phyloP scores from a whole-genome alignment of 1,284 basidiomycete species.

The Trichosporon coremiiforme region DNA sequence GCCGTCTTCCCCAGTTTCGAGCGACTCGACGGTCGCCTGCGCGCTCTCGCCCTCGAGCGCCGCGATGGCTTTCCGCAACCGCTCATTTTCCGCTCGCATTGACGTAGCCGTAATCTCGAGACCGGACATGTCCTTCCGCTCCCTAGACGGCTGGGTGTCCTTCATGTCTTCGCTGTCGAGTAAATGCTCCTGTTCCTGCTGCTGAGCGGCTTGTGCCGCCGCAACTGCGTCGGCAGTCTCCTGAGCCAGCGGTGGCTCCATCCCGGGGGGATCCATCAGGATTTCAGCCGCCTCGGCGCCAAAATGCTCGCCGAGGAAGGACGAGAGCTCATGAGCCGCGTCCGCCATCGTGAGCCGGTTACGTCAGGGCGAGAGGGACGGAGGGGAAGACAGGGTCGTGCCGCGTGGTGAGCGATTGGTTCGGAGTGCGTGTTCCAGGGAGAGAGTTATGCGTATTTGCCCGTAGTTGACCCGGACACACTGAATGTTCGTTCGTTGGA shows the following conservation, averaged over 20 bases:
- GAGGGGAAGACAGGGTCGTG: not conserved
- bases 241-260: not conserved
- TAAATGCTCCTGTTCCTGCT: not conserved
- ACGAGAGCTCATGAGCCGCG: slow-evolving; percentile 13
- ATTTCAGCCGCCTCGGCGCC: slow-evolving; percentile 13
- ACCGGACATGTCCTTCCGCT: slow-evolving; percentile 8
- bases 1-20: slow-evolving; percentile 16
- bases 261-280: slow-evolving; percentile 7
- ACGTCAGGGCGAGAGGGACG: not conserved
- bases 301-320: slow-evolving; percentile 15
- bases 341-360: slow-evolving; percentile 4
- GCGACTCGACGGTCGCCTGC: not conserved
- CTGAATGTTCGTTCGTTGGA: not conserved
- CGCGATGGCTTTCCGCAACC: slow-evolving; percentile 24
- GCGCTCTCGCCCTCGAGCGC: slow-evolving; percentile 21
- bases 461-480: not conserved
- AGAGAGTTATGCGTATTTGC: not conserved
- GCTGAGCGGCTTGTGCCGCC: not conserved
- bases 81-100: slow-evolving; percentile 29
- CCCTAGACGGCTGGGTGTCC: not conserved
- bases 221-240: slow-evolving; percentile 1
- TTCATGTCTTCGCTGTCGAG: slow-evolving; percentile 6
- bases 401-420: not conserved
- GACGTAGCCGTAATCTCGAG: slow-evolving; percentile 25
- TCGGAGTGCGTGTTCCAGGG: not conserved